Percentiles rank a stretch among this genome's conserved stretches.
These are phyloP conservation scores for Nakazawaea anatomiae DNA, from an alignment of 805 yeast genomes.

Conservation along the genomic window DNA sequence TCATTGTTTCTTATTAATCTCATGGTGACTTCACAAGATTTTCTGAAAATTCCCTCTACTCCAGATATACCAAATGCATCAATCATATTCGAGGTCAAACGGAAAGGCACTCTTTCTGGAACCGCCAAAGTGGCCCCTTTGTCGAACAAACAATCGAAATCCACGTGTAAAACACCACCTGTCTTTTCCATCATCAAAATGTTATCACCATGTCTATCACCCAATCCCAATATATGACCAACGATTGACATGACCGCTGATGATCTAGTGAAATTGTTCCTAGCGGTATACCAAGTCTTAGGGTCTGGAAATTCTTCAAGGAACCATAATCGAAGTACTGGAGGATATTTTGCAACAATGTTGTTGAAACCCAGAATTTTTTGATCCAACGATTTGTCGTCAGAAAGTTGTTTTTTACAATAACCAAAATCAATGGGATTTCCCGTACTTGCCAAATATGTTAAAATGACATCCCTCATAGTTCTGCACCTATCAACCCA, in stretches of 20 bases:
- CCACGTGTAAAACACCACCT: conserved; percentile 88
- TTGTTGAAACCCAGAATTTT: conserved; percentile 30
- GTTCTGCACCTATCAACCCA: conserved; percentile 78
- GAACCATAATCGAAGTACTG: conserved; percentile 84
- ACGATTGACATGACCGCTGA: conserved; percentile 97
- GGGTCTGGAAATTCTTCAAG: conserved; percentile 88
- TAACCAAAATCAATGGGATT: conserved; percentile 19
- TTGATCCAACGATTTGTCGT: conserved; percentile 19
- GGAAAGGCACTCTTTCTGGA: conserved; percentile 93
- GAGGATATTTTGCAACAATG: conserved; percentile 38
- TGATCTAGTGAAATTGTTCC: conserved; percentile 70
- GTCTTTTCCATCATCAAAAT: conserved; percentile 64
- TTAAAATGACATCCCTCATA: conserved; percentile 51
- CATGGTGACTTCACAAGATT: conserved; percentile 80
- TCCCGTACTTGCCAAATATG: conserved; percentile 19
- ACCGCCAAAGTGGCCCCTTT: conserved; percentile 66
- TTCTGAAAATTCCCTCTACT: conserved; percentile 84
- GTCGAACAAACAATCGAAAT: conserved; percentile 93
- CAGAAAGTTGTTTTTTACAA: conserved; percentile 18
- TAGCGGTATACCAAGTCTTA: conserved; percentile 73
- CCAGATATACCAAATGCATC: conserved; percentile 86
- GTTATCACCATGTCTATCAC: conserved; percentile 96
- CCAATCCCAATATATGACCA: conserved; percentile 89
- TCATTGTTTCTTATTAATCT: conserved; percentile 70
- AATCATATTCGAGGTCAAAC: conserved; percentile 81